Evolutionary conservation across 2,329 filamentous ascomycete species (phyloP), one percentile per base, ranked within the genome.

Genomic region (Pyrenophora graminea): DNA sequence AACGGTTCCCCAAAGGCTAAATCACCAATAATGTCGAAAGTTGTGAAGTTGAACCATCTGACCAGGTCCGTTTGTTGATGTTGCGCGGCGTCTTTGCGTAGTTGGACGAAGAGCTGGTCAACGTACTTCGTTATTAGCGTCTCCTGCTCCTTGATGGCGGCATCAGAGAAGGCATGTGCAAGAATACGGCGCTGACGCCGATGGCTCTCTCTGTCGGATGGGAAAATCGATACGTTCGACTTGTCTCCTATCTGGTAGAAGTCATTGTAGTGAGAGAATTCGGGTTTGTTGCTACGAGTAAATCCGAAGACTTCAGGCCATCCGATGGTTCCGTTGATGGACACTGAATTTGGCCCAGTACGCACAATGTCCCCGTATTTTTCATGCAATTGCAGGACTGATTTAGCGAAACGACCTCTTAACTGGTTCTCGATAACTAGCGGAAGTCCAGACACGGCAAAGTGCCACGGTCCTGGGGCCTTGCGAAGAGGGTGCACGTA

Each of bases 221-320:
- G 30, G 17, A 36, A 36, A 2, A 18, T 17, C 15, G 33, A 44
- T 15, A 17, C 31, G 13, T 21, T 21, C n/a, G 23, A 17, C 23
- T 44, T 34, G 21, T 17, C 10, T 21, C 19, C 19, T 3, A 21
- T 21, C 19, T 21, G 19, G 19, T 21, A 21, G 19, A 21, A 21
- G 19, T 21, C 19, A 21, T 21, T 5, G 19, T 21, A 21, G 19
- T 21, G 19, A 21, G 19, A 21, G n/a, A 44, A 44, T 30, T 44
- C 41, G 19, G 23, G 13, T 17, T 36, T 12, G 25, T 36, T 30
- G 30, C 30, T 23, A n/a, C 43, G 34, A 13, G 9, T 17, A 39
- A 21, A 21, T 21, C 44, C 44, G 32, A 33, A 46, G 10, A 46
- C 36, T 18, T 46, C 44, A 12, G 44, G 36, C 44, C 44, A 46